These are phyloP conservation scores for Parietaria judaica DNA, from an alignment of 306 rosid genomes.

Conservation along the genomic window DNA sequence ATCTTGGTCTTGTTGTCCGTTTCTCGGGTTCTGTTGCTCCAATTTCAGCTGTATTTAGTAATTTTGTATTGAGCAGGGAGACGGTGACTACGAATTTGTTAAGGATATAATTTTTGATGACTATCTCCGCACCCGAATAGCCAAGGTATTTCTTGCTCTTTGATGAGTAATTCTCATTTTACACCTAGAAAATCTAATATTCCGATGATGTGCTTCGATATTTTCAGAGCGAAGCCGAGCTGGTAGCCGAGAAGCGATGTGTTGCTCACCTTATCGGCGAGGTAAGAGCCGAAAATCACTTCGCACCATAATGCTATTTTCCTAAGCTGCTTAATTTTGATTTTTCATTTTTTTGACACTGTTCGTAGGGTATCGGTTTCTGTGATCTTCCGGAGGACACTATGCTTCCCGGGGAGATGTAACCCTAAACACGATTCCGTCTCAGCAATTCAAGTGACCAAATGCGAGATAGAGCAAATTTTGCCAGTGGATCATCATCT, in stretches of 20 bases:
- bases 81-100: constrained; percentile 88
- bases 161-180: background rate
- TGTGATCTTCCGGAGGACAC: constrained; percentile 97
- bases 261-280: constrained; percentile 94
- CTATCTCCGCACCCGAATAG: constrained; percentile 61
- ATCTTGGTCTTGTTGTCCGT: constrained; percentile 4
- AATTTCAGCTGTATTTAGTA: background rate
- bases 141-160: constrained; percentile 34
- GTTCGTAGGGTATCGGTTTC: constrained; percentile 63
- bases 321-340: constrained; percentile 3
- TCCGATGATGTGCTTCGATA: background rate
- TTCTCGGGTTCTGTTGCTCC: constrained; percentile 4
- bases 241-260: constrained; percentile 91
- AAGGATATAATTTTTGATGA: constrained; percentile 68
- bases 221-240: constrained; percentile 87
- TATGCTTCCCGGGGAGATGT: constrained; percentile 98
- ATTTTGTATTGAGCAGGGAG: constrained; percentile 45
- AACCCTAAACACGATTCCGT: constrained; percentile 5
- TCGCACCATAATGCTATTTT: background rate
- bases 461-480: constrained; percentile 12
- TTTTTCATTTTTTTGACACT: background rate
- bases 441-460: constrained; percentile 1
- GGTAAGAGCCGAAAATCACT: constrained; percentile 33
- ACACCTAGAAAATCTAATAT: background rate
- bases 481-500: constrained; percentile 13